Conservation (phyloP, 2,329 filamentous ascomycete species). For the Fusarium protoensiforme region DNA sequence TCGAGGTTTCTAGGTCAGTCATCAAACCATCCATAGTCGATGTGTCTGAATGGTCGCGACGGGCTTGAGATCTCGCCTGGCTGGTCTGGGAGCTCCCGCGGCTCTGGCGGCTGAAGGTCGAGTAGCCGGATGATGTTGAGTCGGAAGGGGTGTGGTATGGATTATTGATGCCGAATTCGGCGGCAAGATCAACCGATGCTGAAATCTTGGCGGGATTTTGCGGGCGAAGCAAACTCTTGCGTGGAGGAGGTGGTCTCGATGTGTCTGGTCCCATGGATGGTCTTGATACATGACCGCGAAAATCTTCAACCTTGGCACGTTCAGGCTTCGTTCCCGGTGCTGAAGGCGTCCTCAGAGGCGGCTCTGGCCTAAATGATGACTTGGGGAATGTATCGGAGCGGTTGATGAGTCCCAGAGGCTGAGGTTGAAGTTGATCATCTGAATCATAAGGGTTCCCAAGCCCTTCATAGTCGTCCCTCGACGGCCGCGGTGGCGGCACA, state of each 20-base stretch:
- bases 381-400: constrained; percentile 67
- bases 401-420: constrained; percentile 51
- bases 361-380: constrained; percentile 49
- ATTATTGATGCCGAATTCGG: constrained; percentile 70
- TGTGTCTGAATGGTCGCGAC: constrained; percentile 55
- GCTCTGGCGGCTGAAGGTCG: constrained; percentile 67
- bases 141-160: constrained; percentile 73
- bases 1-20: constrained; percentile 65
- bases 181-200: constrained; percentile 64
- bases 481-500: constrained; percentile 53
- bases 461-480: constrained; percentile 67
- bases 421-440: constrained; percentile 49
- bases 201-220: constrained; percentile 52
- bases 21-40: constrained; percentile 64
- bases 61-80: constrained; percentile 46
- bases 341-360: constrained; percentile 58
- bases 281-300: constrained; percentile 46
- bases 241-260: constrained; percentile 63
- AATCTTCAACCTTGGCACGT: constrained; percentile 42
- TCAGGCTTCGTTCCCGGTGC: constrained; percentile 58
- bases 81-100: constrained; percentile 70
- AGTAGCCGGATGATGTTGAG: constrained; percentile 74
- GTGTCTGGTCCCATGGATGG: constrained; percentile 62
- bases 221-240: constrained; percentile 59
- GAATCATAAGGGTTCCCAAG: constrained; percentile 62